Percentiles rank a stretch among this genome's conserved stretches.
Evolutionary conservation across 2,329 filamentous ascomycete species (phyloP).

Genomic region (Ophiostoma australiae): DNA sequence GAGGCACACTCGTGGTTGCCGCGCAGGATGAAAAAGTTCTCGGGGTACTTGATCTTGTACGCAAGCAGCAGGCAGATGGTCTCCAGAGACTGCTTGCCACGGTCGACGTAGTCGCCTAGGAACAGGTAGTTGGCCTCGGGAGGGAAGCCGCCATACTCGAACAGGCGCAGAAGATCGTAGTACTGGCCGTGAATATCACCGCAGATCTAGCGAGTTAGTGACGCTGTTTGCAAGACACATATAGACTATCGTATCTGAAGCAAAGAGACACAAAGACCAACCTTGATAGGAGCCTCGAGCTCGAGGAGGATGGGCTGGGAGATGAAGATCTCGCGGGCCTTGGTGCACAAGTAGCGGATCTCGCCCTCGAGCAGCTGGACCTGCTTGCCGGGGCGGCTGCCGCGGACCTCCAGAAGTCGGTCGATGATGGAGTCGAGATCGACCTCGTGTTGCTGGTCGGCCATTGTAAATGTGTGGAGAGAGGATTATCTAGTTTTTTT

Average conservation of each 20-base stretch:
- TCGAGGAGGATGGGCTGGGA: slow-evolving; percentile 97
- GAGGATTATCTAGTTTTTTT: slow-evolving; percentile 19
- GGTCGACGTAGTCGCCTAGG: slow-evolving; percentile 92
- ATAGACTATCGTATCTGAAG: no score
- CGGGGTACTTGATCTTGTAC: slow-evolving; percentile 95
- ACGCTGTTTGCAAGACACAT: background rate
- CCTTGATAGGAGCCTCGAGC: slow-evolving; percentile 98
- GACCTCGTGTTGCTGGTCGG: slow-evolving; percentile 73
- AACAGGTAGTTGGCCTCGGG: slow-evolving; percentile 99
- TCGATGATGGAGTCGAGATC: slow-evolving; percentile 99
- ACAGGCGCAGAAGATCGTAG: slow-evolving; percentile 93
- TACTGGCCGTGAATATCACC: slow-evolving; percentile 99
- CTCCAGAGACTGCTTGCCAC: slow-evolving; percentile 91
- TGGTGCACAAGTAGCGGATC: slow-evolving; percentile 96
- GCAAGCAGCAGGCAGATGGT: slow-evolving; percentile 88
- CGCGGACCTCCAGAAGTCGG: slow-evolving; percentile 92
- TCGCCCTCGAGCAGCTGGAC: slow-evolving; percentile 94
- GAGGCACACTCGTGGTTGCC: slow-evolving; percentile 98
- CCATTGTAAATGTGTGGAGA: slow-evolving; percentile 43
- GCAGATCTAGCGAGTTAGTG: slow-evolving; percentile 68
- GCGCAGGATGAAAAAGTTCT: slow-evolving; percentile 93
- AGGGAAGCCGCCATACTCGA: slow-evolving; percentile 97
- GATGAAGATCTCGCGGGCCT: slow-evolving; percentile 98
- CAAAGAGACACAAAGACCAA: slow-evolving; percentile 42
- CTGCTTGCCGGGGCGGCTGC: slow-evolving; percentile 96